phyloP scores from a whole-genome alignment of 805 yeast species.

The Starmerella kuoi region DNA sequence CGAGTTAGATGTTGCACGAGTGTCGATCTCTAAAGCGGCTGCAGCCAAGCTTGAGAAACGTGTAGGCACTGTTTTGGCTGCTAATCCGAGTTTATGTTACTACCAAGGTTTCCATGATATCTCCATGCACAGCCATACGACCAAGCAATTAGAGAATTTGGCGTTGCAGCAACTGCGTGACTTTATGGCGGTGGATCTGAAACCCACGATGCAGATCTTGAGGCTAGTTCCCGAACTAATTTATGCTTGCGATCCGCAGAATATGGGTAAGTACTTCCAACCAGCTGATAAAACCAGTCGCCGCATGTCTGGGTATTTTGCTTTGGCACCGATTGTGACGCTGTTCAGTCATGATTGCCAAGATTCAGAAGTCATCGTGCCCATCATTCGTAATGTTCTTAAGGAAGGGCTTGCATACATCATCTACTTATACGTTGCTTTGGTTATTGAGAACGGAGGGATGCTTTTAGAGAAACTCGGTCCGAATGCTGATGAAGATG shows the following conservation, averaged over 20 bases:
- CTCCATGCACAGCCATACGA: slow-evolving; percentile 41
- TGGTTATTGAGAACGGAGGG: slow-evolving; percentile 25
- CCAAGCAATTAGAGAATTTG: slow-evolving; percentile 24
- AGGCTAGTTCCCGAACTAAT: slow-evolving; percentile 53
- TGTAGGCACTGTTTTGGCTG: slow-evolving; percentile 40
- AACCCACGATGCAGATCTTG: slow-evolving; percentile 54
- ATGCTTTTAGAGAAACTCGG: slow-evolving; percentile 29
- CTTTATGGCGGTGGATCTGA: slow-evolving; percentile 64
- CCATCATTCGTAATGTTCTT: slow-evolving; percentile 59
- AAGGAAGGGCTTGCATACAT: slow-evolving; percentile 43
- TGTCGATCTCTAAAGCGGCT: slow-evolving; percentile 38
- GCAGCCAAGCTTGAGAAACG: slow-evolving; percentile 26
- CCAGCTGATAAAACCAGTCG: slow-evolving; percentile 31
- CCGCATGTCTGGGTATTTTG: slow-evolving; percentile 34
- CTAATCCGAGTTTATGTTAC: slow-evolving; percentile 52
- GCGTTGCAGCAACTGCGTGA: slow-evolving; percentile 59
- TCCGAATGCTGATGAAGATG: slow-evolving; percentile 31
- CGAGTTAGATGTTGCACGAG: slow-evolving; percentile 59
- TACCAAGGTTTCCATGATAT: slow-evolving; percentile 93
- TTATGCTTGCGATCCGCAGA: slow-evolving; percentile 35
- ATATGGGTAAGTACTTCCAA: slow-evolving; percentile 12
- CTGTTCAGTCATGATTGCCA: slow-evolving; percentile 60
- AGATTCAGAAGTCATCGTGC: slow-evolving; percentile 38
- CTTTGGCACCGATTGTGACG: slow-evolving; percentile 67
- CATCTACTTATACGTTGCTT: slow-evolving; percentile 46